Base-by-base conservation (phyloP, 352 stramenopile species). In the Phytopythium cucurbitacearum region DNA sequence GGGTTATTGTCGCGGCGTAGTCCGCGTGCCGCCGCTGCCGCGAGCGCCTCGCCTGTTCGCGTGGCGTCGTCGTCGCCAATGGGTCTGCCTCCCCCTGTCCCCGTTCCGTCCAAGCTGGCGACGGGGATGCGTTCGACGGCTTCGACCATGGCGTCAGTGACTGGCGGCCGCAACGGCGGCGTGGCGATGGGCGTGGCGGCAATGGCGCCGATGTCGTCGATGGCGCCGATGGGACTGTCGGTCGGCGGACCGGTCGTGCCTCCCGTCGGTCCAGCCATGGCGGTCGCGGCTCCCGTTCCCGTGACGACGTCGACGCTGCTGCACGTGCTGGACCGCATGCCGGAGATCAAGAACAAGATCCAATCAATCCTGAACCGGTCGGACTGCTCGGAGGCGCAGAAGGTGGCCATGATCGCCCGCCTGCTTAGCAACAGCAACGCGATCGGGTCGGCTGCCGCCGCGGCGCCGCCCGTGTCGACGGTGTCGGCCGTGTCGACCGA, bases 261-360 rank as follows among this genome's bases (percentile, higher is more conserved):
- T 28, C 21, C 21, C 21, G 21, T 28, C 21, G 21, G 21, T 28
- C 21, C 21, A 28, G 21, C 21, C 21, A 28, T 28, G 21, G 21
- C 54, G n/a, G 41, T 28, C 49, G 56, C 57, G 10, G 60, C 61
- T 34, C 44, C 71, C 0, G 87, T 92, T 63, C 79, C 79, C 6
- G 80, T 91, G 62, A 90, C 78, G 21, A 92, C 84, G 3, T 89
- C 81, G 6, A 86, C 84, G 32, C 52, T 94, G 42, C 56, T 94
- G 32, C 78, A 92, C 45, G 82, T 94, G 15, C 59, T 94, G 15
- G 85, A 94, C 49, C 78, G 81, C 5, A 91, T 93, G 82, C 85
- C 85, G 15, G 82, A 92, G 77, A 91, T 94, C 63, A 94, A 94
- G 77, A 82, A 89, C 70, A 90, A 94, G 71, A 94, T 94, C 56